Percentiles rank a stretch among this genome's conserved stretches.
phyloP scores from a whole-genome alignment of 768 basidiomycete species.

The Leccinum sublutescens region DNA sequence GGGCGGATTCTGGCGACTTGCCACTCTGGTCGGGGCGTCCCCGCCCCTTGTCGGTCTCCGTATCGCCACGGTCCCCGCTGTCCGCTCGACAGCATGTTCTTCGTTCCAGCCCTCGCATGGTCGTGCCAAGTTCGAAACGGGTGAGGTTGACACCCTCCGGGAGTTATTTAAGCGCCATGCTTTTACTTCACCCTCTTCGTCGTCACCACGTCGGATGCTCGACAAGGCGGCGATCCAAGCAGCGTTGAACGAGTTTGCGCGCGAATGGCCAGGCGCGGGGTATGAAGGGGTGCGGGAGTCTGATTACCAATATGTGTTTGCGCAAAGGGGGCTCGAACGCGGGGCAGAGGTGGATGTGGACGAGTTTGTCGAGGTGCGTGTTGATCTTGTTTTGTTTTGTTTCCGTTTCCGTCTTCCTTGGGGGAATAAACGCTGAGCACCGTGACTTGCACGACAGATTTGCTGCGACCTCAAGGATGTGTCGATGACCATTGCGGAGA shows the following conservation, averaged over 20 bases:
- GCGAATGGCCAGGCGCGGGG: constrained; percentile 36
- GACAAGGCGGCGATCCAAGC: constrained; percentile 40
- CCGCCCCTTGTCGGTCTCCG: neutral
- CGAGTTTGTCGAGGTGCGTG: constrained; percentile 81
- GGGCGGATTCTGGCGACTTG: constrained; percentile 12
- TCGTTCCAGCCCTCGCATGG: constrained; percentile 36
- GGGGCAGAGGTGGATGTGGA: constrained; percentile 68
- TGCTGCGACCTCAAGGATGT: constrained; percentile 74
- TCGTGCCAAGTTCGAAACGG: constrained; percentile 54
- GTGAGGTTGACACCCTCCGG: constrained; percentile 44
- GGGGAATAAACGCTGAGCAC: neutral
- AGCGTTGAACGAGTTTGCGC: constrained; percentile 43
- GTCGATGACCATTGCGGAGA: constrained; percentile 39
- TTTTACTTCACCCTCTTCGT: neutral
- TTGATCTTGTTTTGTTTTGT: neutral
- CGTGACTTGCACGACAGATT: constrained; percentile 41
- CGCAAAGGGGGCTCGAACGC: constrained; percentile 65
- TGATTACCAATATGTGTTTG: constrained; percentile 74
- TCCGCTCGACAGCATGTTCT: neutral
- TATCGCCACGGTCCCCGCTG: neutral
- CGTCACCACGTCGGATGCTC: constrained; percentile 32
- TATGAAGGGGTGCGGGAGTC: constrained; percentile 60
- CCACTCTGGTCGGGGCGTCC: constrained; percentile 22
- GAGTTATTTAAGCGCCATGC: constrained; percentile 33
- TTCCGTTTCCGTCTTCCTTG: neutral